Base-by-base conservation (phyloP, 495 filamentous ascomycete genomes). In the Astrothelium subdiscretum region DNA sequence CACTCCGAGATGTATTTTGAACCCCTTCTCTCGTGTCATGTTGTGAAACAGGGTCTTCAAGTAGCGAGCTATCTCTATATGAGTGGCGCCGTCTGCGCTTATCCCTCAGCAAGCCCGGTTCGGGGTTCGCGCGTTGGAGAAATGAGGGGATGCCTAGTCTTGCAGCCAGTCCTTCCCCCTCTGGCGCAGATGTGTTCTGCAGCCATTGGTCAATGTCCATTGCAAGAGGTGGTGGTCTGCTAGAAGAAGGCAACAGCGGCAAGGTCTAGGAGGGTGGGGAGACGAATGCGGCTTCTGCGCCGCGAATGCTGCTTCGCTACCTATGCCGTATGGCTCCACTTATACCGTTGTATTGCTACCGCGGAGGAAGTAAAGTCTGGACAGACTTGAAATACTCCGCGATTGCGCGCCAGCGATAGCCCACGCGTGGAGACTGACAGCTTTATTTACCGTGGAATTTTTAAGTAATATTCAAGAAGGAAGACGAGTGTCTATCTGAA, bases 21-120 rank as follows among this genome's bases (percentile, higher is more conserved):
- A 54, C 3, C 10, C 6, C 48, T 54, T 54, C 48, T 54, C 8
- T 20, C 24, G 26, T 20, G 8, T 6, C 24, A 20, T 54, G 57
- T 26, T 42, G 57, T 61, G 35, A 20, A 4, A 42, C 32, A 48
- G 20, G 35, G 32, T 57, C 58, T 40, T 69, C 54, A 48, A 75
- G 64, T 31, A 75, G 57, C 8, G 73, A 75, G 68, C 71, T 75
- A 65, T 75, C 73, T 57, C 66, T 67, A 18, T 67, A 68, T 5
- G 61, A 62, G 2, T 59, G 63, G 61, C 68, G 68, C 62, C 70
- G 63, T 43, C 68, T 69, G 42, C 62, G 66, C n/a, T 60, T 59
- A 12, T 59, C 38, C 32, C 43, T 62, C 59, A 26, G 32, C 40
- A 38, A 48, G 22, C 2, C 40, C 59, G 40, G 15, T 18, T 43